Evolutionary conservation across 768 basidiomycete genomes (phyloP).

Genomic region (Lactifluus subvellereus): DNA sequence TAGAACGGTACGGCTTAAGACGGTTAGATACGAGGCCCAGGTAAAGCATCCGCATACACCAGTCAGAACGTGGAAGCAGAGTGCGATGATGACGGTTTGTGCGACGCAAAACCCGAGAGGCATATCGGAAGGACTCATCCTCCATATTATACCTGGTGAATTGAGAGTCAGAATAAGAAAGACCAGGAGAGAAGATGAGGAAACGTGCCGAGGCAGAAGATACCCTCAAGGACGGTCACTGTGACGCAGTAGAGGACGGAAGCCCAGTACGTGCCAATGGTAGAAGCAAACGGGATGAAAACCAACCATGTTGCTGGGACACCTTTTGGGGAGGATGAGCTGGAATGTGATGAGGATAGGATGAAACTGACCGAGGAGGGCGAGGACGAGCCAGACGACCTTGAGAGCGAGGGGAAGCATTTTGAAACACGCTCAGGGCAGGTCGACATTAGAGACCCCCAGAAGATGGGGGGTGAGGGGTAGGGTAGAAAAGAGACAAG

Average conservation of each 20-base stretch:
- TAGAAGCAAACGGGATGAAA: slow-evolving; percentile 40
- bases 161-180: neutral
- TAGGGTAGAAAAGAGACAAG: neutral
- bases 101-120: slow-evolving; percentile 49
- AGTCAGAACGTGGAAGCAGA: slow-evolving; percentile 26
- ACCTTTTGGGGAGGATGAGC: neutral
- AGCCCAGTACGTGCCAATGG: slow-evolving; percentile 43
- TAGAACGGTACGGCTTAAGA: slow-evolving; percentile 18
- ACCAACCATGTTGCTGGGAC: slow-evolving; percentile 36
- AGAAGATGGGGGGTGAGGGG: neutral
- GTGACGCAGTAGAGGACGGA: slow-evolving; percentile 45
- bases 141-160: slow-evolving; percentile 51
- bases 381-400: slow-evolving; percentile 21
- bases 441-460: neutral
- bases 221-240: slow-evolving; percentile 46
- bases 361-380: slow-evolving; percentile 6
- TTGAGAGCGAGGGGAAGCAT: slow-evolving; percentile 22
- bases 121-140: slow-evolving; percentile 58
- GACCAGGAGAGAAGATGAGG: neutral
- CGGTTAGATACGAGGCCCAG: slow-evolving; percentile 24
- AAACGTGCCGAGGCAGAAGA: slow-evolving; percentile 53
- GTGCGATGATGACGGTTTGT: slow-evolving; percentile 22
- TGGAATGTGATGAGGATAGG: neutral
- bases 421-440: neutral
- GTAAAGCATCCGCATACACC: slow-evolving; percentile 28